Base-by-base conservation (phyloP, 495 filamentous ascomycete species). In the Thozetella sp. region DNA sequence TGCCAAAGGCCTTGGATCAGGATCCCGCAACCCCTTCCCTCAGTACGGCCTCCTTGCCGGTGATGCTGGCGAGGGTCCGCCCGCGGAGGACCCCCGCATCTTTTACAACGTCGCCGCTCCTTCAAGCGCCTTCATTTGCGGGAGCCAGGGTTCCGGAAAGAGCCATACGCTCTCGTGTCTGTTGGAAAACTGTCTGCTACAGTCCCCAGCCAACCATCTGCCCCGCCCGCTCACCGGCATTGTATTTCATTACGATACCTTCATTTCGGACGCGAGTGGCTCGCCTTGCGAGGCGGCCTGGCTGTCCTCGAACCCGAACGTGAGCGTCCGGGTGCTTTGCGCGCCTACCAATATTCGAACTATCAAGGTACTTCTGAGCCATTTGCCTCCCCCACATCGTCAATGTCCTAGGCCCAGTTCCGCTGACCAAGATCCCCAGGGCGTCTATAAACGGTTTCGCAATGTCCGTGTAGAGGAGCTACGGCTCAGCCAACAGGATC, bases 61-160 rank as follows among this genome's bases (percentile, higher is more conserved):
- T 23, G 63, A 70, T 45, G 51, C 61, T 2, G 60, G 60, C 23
- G 58, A 23, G 24, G 24, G 59, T 12, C 17, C 62, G 23, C n/a
- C 40, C 4, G 25, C 43, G 52, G 55, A 69, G 9, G 85, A 88
- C 56, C 75, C 78, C 0, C 76, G 86, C 1, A 60, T 92, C 0
- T 85, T 86, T 50, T 80, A 88, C 66, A 93, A 93, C 65, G 80
- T 88, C 2, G 79, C 87, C 9, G 76, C 83, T 0, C 89, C 90
- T 0, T 90, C 83, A 6, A 89, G 86, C 34, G 80, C 81, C 0
- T 93, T 93, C 68, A 89, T 94, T 51, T 94, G 90, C 60, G 90
- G 90, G 4, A 83, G 82, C 51, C 90, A 93, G 67, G 90, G 90
- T 0, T 88, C 85, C 50, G 91, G 90, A 1, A 94, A 93, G 75